Conservation (phyloP, 179 eudicot species). For the Beta lomatogona region DNA sequence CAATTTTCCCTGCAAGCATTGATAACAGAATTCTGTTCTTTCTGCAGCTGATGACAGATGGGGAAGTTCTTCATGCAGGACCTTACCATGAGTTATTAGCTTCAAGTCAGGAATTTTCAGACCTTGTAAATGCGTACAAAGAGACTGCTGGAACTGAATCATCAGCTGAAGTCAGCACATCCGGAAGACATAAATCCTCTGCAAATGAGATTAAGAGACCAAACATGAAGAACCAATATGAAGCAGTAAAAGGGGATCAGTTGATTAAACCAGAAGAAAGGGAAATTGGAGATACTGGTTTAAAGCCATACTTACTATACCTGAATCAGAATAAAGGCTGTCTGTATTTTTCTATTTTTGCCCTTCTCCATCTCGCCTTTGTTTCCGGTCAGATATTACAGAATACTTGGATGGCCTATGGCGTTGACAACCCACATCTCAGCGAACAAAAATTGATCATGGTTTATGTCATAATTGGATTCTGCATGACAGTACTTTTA, state of each 20-base stretch:
- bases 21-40: neutral
- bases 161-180: slow-evolving; percentile 37
- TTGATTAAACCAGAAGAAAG: slow-evolving; percentile 72
- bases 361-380: slow-evolving; percentile 49
- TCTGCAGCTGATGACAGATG: slow-evolving; percentile 64
- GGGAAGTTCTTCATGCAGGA: slow-evolving; percentile 60
- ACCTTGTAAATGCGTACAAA: slow-evolving; percentile 73
- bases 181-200: slow-evolving; percentile 26
- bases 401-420: slow-evolving; percentile 83
- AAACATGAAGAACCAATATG: slow-evolving; percentile 34
- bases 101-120: slow-evolving; percentile 58
- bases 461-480: slow-evolving; percentile 66
- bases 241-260: slow-evolving; percentile 46
- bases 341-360: slow-evolving; percentile 44
- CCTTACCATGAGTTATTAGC: slow-evolving; percentile 54
- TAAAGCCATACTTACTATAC: slow-evolving; percentile 62
- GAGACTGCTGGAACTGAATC: slow-evolving; percentile 72
- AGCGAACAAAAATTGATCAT: slow-evolving; percentile 50
- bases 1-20: too few species aligned
- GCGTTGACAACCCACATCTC: slow-evolving; percentile 55
- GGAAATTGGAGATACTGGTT: slow-evolving; percentile 72
- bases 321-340: slow-evolving; percentile 59
- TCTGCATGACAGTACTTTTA: slow-evolving; percentile 43
- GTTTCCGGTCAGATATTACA: slow-evolving; percentile 50
- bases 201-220: slow-evolving; percentile 46